These are phyloP conservation scores for Aspergillus puulaauensis DNA, from an alignment of 2,329 filamentous ascomycete species.

Conservation along the genomic window DNA sequence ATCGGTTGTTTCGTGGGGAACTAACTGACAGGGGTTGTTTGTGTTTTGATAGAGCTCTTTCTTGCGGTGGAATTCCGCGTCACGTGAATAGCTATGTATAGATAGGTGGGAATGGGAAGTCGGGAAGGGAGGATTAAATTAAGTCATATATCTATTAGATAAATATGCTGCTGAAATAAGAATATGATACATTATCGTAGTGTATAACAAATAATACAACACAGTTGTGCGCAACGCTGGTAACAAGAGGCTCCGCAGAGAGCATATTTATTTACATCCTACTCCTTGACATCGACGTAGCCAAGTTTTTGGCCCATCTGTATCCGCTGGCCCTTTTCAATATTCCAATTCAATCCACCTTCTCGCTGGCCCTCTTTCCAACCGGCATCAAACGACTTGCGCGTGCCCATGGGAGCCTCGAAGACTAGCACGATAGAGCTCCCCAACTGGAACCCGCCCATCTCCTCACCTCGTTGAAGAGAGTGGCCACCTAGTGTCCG, in stretches of 20 bases:
- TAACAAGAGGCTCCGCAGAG: not conserved
- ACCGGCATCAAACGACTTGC: constrained; percentile 60
- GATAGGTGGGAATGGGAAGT: not conserved
- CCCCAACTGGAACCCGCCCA: constrained; percentile 96
- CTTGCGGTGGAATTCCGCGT: constrained; percentile 7
- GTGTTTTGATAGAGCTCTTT: constrained; percentile 2
- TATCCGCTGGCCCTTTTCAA: constrained; percentile 83
- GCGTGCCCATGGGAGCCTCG: constrained; percentile 73
- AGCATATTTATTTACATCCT: constrained; percentile 7
- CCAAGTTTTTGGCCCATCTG: constrained; percentile 88
- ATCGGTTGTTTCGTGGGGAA: not conserved
- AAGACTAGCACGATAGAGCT: constrained; percentile 96
- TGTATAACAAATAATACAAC: not conserved
- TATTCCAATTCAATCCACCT: constrained; percentile 79
- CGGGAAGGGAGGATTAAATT: not conserved
- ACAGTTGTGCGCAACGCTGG: not conserved
- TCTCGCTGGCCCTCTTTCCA: constrained; percentile 57
- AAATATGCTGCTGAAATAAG: not conserved
- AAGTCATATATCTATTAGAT: not conserved
- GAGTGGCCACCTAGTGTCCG: constrained; percentile 78
- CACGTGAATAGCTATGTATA: constrained; percentile 6
- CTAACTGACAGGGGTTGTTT: not conserved
- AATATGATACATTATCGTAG: constrained; percentile 2
- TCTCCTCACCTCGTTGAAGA: constrained; percentile 84
- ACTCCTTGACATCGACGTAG: constrained; percentile 52